A percentile compares a stretch with the other conserved stretches of the same genome.
phyloP scores from a whole-genome alignment of 169 alveolate genomes.

The Hammondia hammondi region DNA sequence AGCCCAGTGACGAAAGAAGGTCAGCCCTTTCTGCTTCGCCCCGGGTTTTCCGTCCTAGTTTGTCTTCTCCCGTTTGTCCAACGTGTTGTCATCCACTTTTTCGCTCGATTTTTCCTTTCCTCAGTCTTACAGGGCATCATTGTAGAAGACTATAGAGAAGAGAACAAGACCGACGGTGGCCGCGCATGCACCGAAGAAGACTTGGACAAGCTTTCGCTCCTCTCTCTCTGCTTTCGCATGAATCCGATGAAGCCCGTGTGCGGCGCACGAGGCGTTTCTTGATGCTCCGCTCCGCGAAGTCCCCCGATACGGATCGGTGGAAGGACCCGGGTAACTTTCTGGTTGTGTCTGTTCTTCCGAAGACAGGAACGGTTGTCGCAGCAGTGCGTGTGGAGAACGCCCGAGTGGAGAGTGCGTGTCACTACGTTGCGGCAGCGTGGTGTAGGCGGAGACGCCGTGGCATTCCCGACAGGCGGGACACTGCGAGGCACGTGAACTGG shows the following conservation, averaged over 20 bases:
- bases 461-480: no score
- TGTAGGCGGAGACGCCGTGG: no score
- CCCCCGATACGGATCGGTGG: no score
- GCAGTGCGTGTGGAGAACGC: no score
- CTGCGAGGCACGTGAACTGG: no score
- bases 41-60: neutral
- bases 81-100: neutral
- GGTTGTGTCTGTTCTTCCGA: no score
- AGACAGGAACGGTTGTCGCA: no score
- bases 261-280: neutral
- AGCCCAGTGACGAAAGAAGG: neutral
- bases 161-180: slow-evolving; percentile 1
- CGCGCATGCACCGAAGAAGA: slow-evolving; percentile 11
- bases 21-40: neutral
- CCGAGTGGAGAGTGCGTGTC: no score
- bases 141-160: neutral
- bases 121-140: neutral
- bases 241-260: neutral
- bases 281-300: no score
- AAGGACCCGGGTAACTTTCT: no score
- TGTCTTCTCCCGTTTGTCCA: neutral
- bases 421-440: no score
- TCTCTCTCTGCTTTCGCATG: neutral
- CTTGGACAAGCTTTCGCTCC: neutral
- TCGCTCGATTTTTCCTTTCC: neutral